phyloP scores from a whole-genome alignment of 2,329 filamentous ascomycete genomes.

The Clonostachys solani region DNA sequence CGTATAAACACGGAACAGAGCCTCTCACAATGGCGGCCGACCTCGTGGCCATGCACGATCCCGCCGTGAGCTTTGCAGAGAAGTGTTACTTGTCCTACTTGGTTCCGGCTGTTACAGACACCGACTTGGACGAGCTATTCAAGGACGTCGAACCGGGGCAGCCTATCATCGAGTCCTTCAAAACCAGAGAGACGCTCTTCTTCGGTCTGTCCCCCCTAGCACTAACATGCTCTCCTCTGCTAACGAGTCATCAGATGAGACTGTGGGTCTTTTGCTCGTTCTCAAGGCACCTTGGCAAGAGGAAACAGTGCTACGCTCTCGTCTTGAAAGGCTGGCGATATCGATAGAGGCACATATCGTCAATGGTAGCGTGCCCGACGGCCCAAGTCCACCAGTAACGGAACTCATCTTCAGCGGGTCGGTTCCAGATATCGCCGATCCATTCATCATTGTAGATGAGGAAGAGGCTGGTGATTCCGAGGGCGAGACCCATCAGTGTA shows the following conservation, averaged over 20 bases:
- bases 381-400: constrained; percentile 38
- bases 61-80: constrained; percentile 41
- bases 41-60: constrained; percentile 8
- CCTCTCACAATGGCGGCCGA: not conserved
- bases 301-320: constrained; percentile 50
- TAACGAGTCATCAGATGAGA: constrained; percentile 56
- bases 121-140: constrained; percentile 49
- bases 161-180: constrained; percentile 51
- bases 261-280: constrained; percentile 63
- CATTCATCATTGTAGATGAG: constrained; percentile 44
- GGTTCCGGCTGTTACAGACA: constrained; percentile 51
- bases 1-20: too few species aligned
- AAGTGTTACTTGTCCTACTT: constrained; percentile 57
- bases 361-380: constrained; percentile 45
- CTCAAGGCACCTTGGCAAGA: constrained; percentile 60
- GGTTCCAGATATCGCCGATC: constrained; percentile 43
- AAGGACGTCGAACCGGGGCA: constrained; percentile 34
- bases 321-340: constrained; percentile 59
- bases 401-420: constrained; percentile 58
- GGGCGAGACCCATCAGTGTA: constrained; percentile 24
- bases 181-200: constrained; percentile 61
- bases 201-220: constrained; percentile 54
- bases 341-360: constrained; percentile 63
- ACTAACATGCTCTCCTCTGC: constrained; percentile 15
- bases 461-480: constrained; percentile 17